phyloP scores from a whole-genome alignment of 2,329 filamentous ascomycete genomes.

The Ophiostoma fasciatum region DNA sequence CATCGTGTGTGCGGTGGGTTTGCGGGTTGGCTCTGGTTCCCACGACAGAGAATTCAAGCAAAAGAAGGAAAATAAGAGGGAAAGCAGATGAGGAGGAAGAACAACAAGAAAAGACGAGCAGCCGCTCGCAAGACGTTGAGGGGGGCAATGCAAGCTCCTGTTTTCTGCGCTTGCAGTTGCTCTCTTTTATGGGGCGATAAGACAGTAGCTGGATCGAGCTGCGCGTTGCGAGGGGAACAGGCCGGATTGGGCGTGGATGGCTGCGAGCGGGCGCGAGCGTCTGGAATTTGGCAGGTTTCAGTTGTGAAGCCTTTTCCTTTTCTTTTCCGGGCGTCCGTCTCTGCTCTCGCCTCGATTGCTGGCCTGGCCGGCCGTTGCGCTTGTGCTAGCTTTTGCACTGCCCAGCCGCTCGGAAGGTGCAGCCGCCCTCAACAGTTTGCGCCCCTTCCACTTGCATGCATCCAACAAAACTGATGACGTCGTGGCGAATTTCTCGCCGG shows the following conservation, averaged over 20 bases:
- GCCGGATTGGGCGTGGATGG: conserved; percentile 3
- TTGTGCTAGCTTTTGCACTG: too few species aligned
- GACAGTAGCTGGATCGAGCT: not conserved
- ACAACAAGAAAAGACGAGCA: not conserved
- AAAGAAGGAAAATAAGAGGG: not conserved
- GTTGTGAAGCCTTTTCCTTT: not conserved
- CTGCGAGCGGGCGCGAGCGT: not conserved
- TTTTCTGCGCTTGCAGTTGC: conserved; percentile 3
- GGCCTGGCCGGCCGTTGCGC: not conserved
- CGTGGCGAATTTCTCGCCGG: conserved; percentile 9
- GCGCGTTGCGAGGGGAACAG: conserved; percentile 7
- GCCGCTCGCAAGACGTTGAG: not conserved
- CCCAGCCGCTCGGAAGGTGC: too few species aligned
- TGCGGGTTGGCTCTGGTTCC: not conserved
- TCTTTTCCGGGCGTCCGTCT: not conserved
- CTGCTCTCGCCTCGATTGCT: not conserved
- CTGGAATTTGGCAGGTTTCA: conserved; percentile 5
- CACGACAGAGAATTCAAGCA: not conserved
- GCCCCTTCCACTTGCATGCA: conserved; percentile 5
- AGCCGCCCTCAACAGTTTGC: conserved; percentile 1
- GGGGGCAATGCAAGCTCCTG: conserved; percentile 5
- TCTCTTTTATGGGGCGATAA: conserved; percentile 10
- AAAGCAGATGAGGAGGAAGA: too few species aligned
- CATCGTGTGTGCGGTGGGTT: conserved; percentile 1
- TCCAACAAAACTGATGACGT: conserved; percentile 9